Base-by-base conservation (phyloP, 768 basidiomycete genomes). In the Pilatotrama ljubarskyi region DNA sequence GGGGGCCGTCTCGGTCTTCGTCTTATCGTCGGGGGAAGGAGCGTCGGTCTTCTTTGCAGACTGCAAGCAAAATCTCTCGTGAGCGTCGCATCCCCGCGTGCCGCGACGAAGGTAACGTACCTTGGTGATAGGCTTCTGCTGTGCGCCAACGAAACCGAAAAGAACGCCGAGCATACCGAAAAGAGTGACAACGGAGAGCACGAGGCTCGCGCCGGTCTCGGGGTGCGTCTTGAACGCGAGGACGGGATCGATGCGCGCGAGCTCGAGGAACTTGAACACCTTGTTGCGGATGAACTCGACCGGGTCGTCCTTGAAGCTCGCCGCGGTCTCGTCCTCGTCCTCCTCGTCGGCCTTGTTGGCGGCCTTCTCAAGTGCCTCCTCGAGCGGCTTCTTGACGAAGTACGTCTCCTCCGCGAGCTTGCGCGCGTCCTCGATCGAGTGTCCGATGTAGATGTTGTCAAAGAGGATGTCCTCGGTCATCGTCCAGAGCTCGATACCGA, bases 401-500 rank as follows among this genome's bases (percentile, higher is more conserved):
- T 91, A 99, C n/a, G 94, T 92, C 77, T 95, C 93, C 15, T 79
- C 76, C 56, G 94, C 93, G 66, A 99, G 76, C 11, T 78, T 75
- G 74, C 90, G 86, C 63, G 97, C 97, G 61, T 96, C 93, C 38
- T 85, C 84, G 58, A 85, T 71, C 18, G 94, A 95, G 80, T 95
- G 89, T 59, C 95, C 95, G 59, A 99, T 75, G 78, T 94, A 98
- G 71, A 99, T 85, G 79, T 93, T 95, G 76, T 92, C 86, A 73
- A 95, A 95, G 66, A 95, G 82, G 67, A 95, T 95, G 71, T 92
- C 88, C 75, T 91, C 91, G 42, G 95, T 96, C 97, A 98, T 99
- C 46, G 96, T 96, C 97, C 97, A 99, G 68, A 98, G 86, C 76
- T 99, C 97, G 66, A 98, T 95, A 70, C 95, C 95, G 62, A 97